Evolutionary conservation across 768 basidiomycete species (phyloP), one percentile per base, ranked within the genome.

Genomic region (Kwoniella botswanensis): DNA sequence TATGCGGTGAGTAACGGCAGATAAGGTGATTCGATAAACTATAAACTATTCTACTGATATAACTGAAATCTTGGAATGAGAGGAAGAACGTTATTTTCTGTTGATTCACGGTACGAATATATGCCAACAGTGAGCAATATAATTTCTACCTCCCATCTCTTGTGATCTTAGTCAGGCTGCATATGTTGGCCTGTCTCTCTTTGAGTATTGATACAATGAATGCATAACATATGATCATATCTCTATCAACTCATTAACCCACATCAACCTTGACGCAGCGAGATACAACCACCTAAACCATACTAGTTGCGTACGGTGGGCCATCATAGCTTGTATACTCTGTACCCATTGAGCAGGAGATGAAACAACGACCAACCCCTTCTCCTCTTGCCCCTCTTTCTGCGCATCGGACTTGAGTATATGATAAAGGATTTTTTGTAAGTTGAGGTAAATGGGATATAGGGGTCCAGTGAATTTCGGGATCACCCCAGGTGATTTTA

Each of bases 281-380:
- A 95, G 86, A 79, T 94, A 92, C 67, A 94, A 84, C 88, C 91
- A 93, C 53, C 94, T 88, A 85, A 93, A 96, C 94, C 94, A 95
- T 54, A 89, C 88, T 69, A 93, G 84, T 85, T 97, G 94, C 70
- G 89, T 89, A 65, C 84, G 71, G 75, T 97, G 94, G 68, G 86
- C 84, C 71, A 84, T 82, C 90, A 94, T 93, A 6, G 94, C 93
- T 29, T 84, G 77, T 13, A 91, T 78, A 3, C 90, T 88, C 24
- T 79, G 85, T 63, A 84, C 56, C 74, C 92, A 94, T 55, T 87
- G 88, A 26, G 71, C 67, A 44, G 88, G 79, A 41, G 89, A 88
- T 6, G 90, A 88, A 4, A 35, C 35, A 7, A 91, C 85, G 72
- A 91, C 35, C 21, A 68, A 26, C 15, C n/a, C 22, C 46, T 42